Conservation (phyloP, 2,329 filamentous ascomycete genomes). For the Diaporthe nobilis region DNA sequence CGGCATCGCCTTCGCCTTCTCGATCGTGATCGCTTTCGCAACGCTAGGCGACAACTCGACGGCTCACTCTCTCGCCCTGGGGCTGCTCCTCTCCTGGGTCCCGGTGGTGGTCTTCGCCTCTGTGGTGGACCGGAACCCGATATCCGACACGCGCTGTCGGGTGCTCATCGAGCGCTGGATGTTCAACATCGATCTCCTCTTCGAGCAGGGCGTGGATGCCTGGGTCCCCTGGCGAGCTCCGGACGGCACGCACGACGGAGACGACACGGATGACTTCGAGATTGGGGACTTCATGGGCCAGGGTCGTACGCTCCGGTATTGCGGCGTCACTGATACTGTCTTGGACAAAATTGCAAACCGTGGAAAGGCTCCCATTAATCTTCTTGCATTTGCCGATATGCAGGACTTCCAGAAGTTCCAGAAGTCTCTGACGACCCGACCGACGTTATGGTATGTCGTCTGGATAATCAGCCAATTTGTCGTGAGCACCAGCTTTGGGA, state of each 20-base stretch:
- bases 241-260: not conserved
- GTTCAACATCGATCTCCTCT: slow-evolving; percentile 10
- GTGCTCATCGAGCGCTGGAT: slow-evolving; percentile 12
- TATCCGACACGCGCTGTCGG: not conserved
- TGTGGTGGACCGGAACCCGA: slow-evolving; percentile 8
- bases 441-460: slow-evolving; percentile 5
- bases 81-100: not conserved
- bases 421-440: slow-evolving; percentile 3
- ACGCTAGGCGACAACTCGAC: slow-evolving; percentile 7
- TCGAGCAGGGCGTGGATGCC: not conserved
- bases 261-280: slow-evolving; percentile 1
- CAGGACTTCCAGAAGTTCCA: not conserved
- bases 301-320: not conserved
- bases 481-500: slow-evolving; percentile 4
- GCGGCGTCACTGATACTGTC: slow-evolving; percentile 13
- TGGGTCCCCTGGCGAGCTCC: slow-evolving; percentile 3
- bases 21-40: slow-evolving; percentile 1
- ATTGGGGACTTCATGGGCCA: slow-evolving; percentile 8
- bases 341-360: slow-evolving; percentile 8
- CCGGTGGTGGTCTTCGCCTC: slow-evolving; percentile 5
- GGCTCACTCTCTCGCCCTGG: not conserved
- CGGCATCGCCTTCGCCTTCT: slow-evolving; percentile 13
- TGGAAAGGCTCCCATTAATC: not conserved
- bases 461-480: slow-evolving; percentile 6
- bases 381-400: not conserved